These are phyloP conservation scores for Phalaenopsis aphrodite DNA, from an alignment of 106 monocot species.

Conservation along the genomic window DNA sequence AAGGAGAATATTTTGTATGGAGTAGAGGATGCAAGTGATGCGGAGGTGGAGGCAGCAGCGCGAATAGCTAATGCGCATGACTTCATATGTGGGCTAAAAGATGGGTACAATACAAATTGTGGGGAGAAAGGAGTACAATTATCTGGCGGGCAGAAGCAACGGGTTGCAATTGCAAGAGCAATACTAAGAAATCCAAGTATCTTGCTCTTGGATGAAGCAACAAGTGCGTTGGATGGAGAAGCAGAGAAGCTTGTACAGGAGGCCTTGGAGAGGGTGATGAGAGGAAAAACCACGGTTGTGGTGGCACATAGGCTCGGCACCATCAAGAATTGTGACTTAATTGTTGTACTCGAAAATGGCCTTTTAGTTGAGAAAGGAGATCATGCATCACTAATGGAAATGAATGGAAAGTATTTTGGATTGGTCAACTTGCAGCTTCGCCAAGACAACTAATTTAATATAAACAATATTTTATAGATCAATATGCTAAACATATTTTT, in stretches of 20 bases:
- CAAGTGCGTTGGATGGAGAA: constrained; percentile 18
- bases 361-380: constrained; percentile 19
- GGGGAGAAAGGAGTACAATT: constrained; percentile 19
- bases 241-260: constrained; percentile 22
- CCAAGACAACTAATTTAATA: no score
- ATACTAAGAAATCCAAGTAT: constrained; percentile 19
- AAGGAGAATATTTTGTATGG: constrained; percentile 23
- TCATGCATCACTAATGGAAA: constrained; percentile 10
- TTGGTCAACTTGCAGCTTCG: constrained; percentile 13
- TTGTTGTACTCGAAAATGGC: constrained; percentile 18
- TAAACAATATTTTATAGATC: no score
- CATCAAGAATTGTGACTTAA: constrained; percentile 15
- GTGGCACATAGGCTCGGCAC: constrained; percentile 25
- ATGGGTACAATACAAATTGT: constrained; percentile 25
- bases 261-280: constrained; percentile 22
- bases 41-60: constrained; percentile 19
- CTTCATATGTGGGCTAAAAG: constrained; percentile 18
- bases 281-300: constrained; percentile 17
- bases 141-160: constrained; percentile 28
- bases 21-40: constrained; percentile 10
- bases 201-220: constrained; percentile 22
- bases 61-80: constrained; percentile 25
- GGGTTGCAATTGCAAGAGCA: constrained; percentile 26
- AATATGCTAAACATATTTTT: not conserved
- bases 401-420: constrained; percentile 9